Conservation (phyloP, 208 protist genomes). For the Acanthamoeba divionensis region DNA sequence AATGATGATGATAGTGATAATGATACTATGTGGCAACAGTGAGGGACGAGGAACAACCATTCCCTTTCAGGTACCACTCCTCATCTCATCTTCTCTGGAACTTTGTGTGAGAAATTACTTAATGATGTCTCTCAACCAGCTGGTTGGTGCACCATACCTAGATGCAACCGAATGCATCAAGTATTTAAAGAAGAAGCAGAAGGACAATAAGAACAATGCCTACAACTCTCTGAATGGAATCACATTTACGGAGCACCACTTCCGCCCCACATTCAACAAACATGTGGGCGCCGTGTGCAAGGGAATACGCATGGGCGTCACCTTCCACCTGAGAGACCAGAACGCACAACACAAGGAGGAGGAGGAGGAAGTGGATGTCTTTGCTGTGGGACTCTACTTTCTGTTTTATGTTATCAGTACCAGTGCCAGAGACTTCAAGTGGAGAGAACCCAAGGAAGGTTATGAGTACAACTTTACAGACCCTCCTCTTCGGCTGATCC, state of each 20-base stretch:
- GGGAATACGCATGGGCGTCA: background rate
- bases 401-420: background rate
- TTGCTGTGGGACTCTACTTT: conserved; percentile 12
- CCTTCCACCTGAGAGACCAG: background rate
- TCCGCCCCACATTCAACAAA: conserved; percentile 43
- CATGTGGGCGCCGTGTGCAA: background rate
- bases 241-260: conserved; percentile 21
- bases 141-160: conserved; percentile 20
- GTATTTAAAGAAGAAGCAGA: background rate
- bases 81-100: no score
- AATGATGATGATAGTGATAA: background rate
- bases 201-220: background rate
- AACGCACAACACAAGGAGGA: background rate
- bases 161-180: background rate
- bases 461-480: conserved; percentile 49
- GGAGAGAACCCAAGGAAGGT: background rate
- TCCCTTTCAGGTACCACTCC: conserved; percentile 4
- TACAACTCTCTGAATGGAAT: conserved; percentile 17
- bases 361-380: background rate
- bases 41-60: conserved; percentile 10
- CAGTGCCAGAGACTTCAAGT: background rate
- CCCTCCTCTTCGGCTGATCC: conserved; percentile 22
- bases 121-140: background rate
- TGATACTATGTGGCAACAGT: background rate
- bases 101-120: background rate